Conservation (phyloP, 306 rosid genomes). For the Quercus mongolica region DNA sequence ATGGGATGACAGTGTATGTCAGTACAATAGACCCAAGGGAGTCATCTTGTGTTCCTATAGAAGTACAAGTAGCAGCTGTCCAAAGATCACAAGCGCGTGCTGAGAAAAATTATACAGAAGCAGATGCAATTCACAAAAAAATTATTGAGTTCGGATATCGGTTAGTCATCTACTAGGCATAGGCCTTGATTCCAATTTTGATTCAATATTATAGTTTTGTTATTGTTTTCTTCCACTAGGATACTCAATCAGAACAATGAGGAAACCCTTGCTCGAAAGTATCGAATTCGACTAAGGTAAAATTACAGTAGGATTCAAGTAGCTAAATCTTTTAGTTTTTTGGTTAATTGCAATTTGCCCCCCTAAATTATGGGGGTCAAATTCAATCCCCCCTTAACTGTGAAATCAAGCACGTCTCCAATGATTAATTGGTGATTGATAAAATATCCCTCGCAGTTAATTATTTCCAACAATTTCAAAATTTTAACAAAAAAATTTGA, state of each 20-base stretch:
- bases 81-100: conserved; percentile 61
- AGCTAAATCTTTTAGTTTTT: conserved; percentile 19
- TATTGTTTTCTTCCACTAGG: conserved; percentile 30
- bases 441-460: no score
- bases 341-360: no score
- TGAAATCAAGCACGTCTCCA: no score
- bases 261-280: conserved; percentile 75
- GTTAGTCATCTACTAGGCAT: conserved; percentile 26
- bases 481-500: no score
- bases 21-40: no score
- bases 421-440: no score
- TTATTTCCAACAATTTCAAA: no score
- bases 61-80: neutral
- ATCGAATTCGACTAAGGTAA: conserved; percentile 85
- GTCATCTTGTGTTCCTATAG: no score
- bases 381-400: no score
- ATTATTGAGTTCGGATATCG: conserved; percentile 73
- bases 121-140: conserved; percentile 66
- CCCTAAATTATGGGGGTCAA: no score
- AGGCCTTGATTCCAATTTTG: neutral
- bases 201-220: neutral
- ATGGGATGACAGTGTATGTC: no score
- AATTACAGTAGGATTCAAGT: neutral
- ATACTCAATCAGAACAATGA: conserved; percentile 44
- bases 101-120: conserved; percentile 37